Conservation (phyloP, 768 basidiomycete genomes). For the Lactarius psammicola region DNA sequence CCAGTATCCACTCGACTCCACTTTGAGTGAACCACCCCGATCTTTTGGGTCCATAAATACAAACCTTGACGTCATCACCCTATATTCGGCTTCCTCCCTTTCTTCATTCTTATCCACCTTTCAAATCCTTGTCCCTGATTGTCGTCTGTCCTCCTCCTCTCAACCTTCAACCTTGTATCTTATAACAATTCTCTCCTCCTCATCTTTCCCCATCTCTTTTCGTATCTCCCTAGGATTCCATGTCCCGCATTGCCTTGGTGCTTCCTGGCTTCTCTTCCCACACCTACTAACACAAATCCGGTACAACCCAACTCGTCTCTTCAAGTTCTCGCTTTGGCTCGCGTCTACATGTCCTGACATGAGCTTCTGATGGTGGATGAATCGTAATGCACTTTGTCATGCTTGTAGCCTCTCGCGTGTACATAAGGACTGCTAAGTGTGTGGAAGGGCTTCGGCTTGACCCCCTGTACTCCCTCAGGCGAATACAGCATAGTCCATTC, state of each 20-base stretch:
- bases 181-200: not conserved
- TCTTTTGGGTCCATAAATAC: constrained; percentile 11
- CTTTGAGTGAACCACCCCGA: constrained; percentile 24
- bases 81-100: constrained; percentile 14
- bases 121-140: not conserved
- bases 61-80: constrained; percentile 28
- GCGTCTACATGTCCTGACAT: too few species aligned
- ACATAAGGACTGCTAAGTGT: not conserved
- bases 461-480: too few species aligned
- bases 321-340: too few species aligned
- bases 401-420: too few species aligned
- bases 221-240: not conserved
- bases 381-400: too few species aligned
- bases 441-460: not conserved
- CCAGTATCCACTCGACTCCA: constrained; percentile 25
- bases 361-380: too few species aligned
- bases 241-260: too few species aligned
- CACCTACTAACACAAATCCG: too few species aligned
- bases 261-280: too few species aligned
- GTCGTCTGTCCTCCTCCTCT: not conserved
- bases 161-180: not conserved
- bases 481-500: not conserved
- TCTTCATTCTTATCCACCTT: not conserved
- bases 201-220: not conserved
- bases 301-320: not conserved